Evolutionary conservation across 129 eudicot genomes (phyloP).

Genomic region (Glebionis coronaria): DNA sequence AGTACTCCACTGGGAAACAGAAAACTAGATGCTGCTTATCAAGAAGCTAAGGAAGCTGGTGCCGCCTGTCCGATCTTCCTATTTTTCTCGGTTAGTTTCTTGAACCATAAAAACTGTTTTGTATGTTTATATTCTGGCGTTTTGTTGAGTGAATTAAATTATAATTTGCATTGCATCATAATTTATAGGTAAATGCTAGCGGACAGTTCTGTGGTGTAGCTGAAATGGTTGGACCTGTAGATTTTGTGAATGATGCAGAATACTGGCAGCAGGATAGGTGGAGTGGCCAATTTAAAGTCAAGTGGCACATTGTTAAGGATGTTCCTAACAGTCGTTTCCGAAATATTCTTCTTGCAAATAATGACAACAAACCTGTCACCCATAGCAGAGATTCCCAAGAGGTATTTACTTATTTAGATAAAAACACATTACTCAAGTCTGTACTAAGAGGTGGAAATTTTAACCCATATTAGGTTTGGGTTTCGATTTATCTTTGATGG

Average conservation of each 20-base stretch:
- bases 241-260: conserved; percentile 80
- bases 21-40: conserved; percentile 88
- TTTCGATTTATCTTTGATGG: not conserved
- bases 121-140: not conserved
- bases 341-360: conserved; percentile 83
- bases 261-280: conserved; percentile 98
- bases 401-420: conserved; percentile 34
- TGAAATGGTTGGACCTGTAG: conserved; percentile 90
- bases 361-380: conserved; percentile 92
- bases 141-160: not conserved
- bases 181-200: conserved; percentile 77
- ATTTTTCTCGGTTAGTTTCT: conserved; percentile 71
- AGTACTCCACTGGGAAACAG: conserved; percentile 89
- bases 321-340: conserved; percentile 83
- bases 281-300: conserved; percentile 91
- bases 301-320: conserved; percentile 86
- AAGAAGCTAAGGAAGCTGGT: conserved; percentile 60
- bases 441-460: not conserved
- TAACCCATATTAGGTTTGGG: not conserved
- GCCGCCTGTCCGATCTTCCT: conserved; percentile 71
- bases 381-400: conserved; percentile 98
- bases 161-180: not conserved
- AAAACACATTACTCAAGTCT: not conserved
- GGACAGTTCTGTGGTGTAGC: conserved; percentile 98
- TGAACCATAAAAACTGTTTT: not conserved